These are phyloP conservation scores for Kuraishia capsulata DNA, from an alignment of 805 yeast species.

Conservation along the genomic window DNA sequence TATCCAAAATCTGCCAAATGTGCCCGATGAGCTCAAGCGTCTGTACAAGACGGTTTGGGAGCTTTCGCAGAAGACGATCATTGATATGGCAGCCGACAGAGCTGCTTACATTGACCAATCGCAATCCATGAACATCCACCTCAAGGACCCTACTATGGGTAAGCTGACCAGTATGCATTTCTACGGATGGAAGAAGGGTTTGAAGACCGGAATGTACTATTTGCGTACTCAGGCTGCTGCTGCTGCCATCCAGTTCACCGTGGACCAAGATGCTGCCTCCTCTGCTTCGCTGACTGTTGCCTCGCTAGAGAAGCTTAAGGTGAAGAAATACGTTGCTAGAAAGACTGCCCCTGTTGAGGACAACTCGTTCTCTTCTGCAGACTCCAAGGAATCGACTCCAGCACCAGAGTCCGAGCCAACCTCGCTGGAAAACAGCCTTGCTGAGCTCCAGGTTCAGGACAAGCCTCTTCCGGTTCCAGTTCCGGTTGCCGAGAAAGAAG, in stretches of 20 bases:
- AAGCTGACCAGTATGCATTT: constrained; percentile 97
- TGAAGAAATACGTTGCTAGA: constrained; percentile 24
- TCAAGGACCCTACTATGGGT: constrained; percentile 93
- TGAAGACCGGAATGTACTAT: constrained; percentile 99
- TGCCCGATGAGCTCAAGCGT: constrained; percentile 45
- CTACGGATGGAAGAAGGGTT: constrained; percentile 98
- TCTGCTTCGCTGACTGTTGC: constrained; percentile 20
- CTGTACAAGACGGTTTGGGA: constrained; percentile 58
- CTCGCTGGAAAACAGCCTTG: constrained; percentile 34
- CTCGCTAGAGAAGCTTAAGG: constrained; percentile 17
- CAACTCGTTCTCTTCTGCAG: constrained; percentile 17
- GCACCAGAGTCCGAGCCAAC: constrained; percentile 28
- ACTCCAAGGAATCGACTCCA: constrained; percentile 34
- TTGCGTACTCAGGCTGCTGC: constrained; percentile 97
- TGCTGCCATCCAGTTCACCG: constrained; percentile 92
- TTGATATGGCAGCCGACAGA: constrained; percentile 66
- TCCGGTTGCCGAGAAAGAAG: constrained; percentile 7
- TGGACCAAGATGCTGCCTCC: constrained; percentile 39
- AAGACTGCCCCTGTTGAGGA: constrained; percentile 17
- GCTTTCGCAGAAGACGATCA: constrained; percentile 47
- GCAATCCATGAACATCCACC: constrained; percentile 87
- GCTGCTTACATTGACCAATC: constrained; percentile 84
- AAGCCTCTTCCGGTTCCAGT: constrained; percentile 7
- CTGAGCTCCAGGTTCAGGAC: constrained; percentile 30
- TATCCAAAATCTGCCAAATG: constrained; percentile 42